These are phyloP conservation scores for Trametes maxima DNA, from an alignment of 768 basidiomycete genomes.

Conservation along the genomic window DNA sequence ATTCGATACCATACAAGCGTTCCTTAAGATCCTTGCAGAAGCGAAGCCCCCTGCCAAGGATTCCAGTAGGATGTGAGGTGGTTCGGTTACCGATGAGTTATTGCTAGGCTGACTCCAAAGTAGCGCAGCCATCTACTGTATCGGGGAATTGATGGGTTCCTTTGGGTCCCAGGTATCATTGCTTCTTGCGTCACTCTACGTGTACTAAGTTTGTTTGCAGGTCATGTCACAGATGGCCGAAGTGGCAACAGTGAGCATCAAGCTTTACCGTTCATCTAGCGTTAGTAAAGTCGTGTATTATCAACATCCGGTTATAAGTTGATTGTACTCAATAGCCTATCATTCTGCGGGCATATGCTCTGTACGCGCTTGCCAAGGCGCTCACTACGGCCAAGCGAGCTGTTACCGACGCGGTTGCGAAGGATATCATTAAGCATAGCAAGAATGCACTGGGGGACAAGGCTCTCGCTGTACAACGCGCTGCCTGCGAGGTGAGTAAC, in stretches of 20 bases:
- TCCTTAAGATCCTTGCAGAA: slow-evolving; percentile 77
- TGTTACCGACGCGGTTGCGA: slow-evolving; percentile 73
- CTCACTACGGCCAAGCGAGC: slow-evolving; percentile 82
- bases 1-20: slow-evolving; percentile 82
- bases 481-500: slow-evolving; percentile 66
- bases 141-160: slow-evolving; percentile 85
- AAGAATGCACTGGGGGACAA: slow-evolving; percentile 77
- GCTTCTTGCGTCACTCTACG: neutral
- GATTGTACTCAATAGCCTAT: slow-evolving; percentile 54
- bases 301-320: slow-evolving; percentile 11
- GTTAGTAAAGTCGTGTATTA: slow-evolving; percentile 45
- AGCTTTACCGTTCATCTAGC: slow-evolving; percentile 69
- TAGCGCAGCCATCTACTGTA: slow-evolving; percentile 83
- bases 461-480: slow-evolving; percentile 82
- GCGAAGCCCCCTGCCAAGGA: slow-evolving; percentile 67
- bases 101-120: neutral
- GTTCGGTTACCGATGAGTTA: neutral
- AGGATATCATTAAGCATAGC: slow-evolving; percentile 86
- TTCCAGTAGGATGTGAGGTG: slow-evolving; percentile 62
- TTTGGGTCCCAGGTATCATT: slow-evolving; percentile 76
- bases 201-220: slow-evolving; percentile 41
- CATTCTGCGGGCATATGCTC: slow-evolving; percentile 79
- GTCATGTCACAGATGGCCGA: slow-evolving; percentile 97
- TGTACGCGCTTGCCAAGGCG: slow-evolving; percentile 77
- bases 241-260: slow-evolving; percentile 65